Evolutionary conservation across 2,329 filamentous ascomycete genomes (phyloP).

Genomic region (Scedosporium dehoogii): DNA sequence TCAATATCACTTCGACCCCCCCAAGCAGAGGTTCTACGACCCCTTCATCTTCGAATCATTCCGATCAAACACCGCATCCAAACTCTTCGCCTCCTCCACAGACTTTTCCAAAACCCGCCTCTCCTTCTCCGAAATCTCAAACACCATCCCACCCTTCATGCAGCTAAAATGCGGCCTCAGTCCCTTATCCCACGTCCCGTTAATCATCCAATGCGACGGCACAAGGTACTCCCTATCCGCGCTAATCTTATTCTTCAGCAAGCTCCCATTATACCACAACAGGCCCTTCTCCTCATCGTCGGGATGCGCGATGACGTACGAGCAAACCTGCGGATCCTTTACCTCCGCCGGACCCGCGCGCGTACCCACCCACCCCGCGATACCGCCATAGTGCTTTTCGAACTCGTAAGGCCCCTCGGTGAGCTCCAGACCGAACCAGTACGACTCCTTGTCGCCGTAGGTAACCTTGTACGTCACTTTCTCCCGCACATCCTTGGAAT

Average conservation of each 20-base stretch:
- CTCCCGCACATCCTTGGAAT: constrained; percentile 24
- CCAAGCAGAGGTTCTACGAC: too few species aligned
- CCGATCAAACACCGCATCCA: not conserved
- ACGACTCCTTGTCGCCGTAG: constrained; percentile 36
- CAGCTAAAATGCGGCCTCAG: constrained; percentile 23
- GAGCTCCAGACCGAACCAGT: constrained; percentile 34
- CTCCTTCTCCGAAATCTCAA: not conserved
- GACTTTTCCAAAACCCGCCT: not conserved
- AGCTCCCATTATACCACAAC: constrained; percentile 33
- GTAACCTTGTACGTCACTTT: constrained; percentile 28
- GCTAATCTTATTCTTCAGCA: constrained; percentile 28
- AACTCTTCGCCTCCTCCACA: not conserved
- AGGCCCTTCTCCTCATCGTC: constrained; percentile 24
- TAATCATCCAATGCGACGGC: constrained; percentile 29
- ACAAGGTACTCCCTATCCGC: constrained; percentile 22
- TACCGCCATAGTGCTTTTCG: constrained; percentile 29
- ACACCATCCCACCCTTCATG: constrained; percentile 17
- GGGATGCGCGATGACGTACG: constrained; percentile 30
- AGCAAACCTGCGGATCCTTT: constrained; percentile 20
- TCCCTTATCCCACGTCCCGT: constrained; percentile 26
- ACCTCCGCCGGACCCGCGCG: not conserved
- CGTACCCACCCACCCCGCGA: constrained; percentile 23
- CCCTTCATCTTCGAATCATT: not conserved
- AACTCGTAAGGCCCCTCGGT: constrained; percentile 27
- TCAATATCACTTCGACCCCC: too few species aligned